phyloP scores from a whole-genome alignment of 2,329 filamentous ascomycete species.

The Parastagonospora avenae region DNA sequence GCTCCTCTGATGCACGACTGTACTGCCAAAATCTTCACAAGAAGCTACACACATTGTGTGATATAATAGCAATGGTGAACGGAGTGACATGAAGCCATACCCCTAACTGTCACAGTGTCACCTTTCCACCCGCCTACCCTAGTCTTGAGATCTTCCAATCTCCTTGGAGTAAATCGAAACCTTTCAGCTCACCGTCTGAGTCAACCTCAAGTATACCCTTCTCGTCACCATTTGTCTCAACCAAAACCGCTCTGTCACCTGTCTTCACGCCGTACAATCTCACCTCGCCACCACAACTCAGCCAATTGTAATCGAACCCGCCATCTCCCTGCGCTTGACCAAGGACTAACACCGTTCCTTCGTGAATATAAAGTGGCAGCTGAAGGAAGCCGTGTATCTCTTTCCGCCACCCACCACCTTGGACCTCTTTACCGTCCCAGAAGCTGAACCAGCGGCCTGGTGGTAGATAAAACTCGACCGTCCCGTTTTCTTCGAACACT shows the following conservation, averaged over 20 bases:
- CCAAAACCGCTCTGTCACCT: constrained; percentile 42
- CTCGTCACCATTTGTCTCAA: constrained; percentile 39
- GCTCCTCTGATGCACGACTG: too few relatives aligned
- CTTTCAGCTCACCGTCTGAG: constrained; percentile 35
- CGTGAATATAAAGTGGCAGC: constrained; percentile 49
- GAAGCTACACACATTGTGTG: neutral
- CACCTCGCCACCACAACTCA: constrained; percentile 44
- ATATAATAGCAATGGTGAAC: neutral
- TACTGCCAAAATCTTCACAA: too few relatives aligned
- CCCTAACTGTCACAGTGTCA: neutral
- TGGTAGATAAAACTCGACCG: constrained; percentile 70
- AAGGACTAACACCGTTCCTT: constrained; percentile 48
- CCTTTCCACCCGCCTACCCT: constrained; percentile 16
- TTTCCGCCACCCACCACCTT: constrained; percentile 53
- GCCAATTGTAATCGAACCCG: constrained; percentile 51
- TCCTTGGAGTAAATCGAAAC: constrained; percentile 35
- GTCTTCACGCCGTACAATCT: constrained; percentile 45
- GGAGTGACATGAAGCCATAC: neutral
- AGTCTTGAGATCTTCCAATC: constrained; percentile 42
- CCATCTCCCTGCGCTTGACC: constrained; percentile 45
- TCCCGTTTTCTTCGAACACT: constrained; percentile 66
- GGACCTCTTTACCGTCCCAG: constrained; percentile 50
- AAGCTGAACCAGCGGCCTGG: constrained; percentile 58
- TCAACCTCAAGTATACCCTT: constrained; percentile 37
- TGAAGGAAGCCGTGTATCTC: constrained; percentile 49